Conservation (phyloP, 1,284 basidiomycete species). For the Sanghuangporus baumii region DNA sequence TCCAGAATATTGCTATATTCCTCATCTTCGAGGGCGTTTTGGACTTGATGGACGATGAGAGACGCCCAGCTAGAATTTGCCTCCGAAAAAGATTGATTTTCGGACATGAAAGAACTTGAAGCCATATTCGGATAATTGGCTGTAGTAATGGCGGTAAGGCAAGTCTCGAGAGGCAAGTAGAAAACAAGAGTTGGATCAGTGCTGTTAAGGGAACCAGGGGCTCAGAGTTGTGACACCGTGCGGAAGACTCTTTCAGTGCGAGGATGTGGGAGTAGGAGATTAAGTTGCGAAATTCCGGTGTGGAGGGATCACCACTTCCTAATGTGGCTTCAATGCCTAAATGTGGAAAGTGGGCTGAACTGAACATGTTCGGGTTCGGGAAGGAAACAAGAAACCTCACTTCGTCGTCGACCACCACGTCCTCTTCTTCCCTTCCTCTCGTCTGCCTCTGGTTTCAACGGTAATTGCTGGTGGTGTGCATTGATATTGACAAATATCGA, state of each 20-base stretch:
- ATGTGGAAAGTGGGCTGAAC: background rate
- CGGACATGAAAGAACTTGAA: background rate
- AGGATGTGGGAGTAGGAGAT: background rate
- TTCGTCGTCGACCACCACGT: background rate
- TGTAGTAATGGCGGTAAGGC: background rate
- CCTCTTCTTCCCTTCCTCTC: background rate
- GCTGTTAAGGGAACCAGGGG: background rate
- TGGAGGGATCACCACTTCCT: background rate
- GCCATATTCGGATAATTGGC: background rate
- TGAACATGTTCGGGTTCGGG: background rate
- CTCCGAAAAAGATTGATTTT: slow-evolving; percentile 7
- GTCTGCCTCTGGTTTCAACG: background rate
- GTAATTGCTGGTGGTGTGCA: background rate
- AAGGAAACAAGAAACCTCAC: background rate
- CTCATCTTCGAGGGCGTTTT: slow-evolving; percentile 1
- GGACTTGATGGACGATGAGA: slow-evolving; percentile 5
- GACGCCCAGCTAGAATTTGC: slow-evolving; percentile 12
- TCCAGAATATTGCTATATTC: slow-evolving; percentile 1
- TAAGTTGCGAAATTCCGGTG: background rate
- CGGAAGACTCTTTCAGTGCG: too few relatives aligned
- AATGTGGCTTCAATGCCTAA: background rate
- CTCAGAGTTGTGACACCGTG: background rate
- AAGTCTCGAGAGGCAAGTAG: background rate
- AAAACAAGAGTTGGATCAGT: background rate
- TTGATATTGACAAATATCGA: background rate